phyloP scores from a whole-genome alignment of 2,329 filamentous ascomycete species.

The Fusarium sp. region DNA sequence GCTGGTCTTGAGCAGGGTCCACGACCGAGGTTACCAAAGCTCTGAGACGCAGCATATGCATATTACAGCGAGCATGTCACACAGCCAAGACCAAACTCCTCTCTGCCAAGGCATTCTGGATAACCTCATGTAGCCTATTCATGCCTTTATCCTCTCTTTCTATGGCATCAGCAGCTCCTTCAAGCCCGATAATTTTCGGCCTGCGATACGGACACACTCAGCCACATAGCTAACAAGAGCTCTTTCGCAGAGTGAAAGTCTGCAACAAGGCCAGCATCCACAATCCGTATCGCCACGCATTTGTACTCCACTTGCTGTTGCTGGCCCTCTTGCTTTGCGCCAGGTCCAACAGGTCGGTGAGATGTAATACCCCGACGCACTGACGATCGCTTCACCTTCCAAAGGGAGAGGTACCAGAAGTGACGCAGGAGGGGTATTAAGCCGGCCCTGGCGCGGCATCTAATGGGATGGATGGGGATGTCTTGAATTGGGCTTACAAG shows the following conservation, averaged over 20 bases:
- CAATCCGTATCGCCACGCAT: background rate
- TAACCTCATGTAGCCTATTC: background rate
- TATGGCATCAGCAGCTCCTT: background rate
- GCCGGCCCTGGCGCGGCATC: conserved; percentile 35
- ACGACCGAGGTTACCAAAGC: conserved; percentile 2
- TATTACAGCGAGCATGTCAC: background rate
- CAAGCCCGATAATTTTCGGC: conserved; percentile 33
- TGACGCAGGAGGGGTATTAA: conserved; percentile 12
- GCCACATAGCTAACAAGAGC: background rate
- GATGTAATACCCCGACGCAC: conserved; percentile 41
- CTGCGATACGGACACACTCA: background rate
- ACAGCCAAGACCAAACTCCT: conserved; percentile 1
- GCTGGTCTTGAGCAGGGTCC: background rate
- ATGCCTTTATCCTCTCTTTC: background rate
- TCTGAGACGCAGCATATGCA: conserved; percentile 10
- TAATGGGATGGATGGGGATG: conserved; percentile 1
- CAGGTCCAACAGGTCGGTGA: conserved; percentile 43
- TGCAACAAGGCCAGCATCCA: no score
- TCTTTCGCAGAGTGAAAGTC: background rate
- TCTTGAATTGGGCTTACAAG: conserved; percentile 16
- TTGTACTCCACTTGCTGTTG: background rate
- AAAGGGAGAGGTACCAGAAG: conserved; percentile 27
- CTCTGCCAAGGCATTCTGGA: conserved; percentile 7
- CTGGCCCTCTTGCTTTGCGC: conserved; percentile 3
- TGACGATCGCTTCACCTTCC: conserved; percentile 39